Conservation (phyloP, 2,329 filamentous ascomycete genomes). For the Diaporthe sp. region DNA sequence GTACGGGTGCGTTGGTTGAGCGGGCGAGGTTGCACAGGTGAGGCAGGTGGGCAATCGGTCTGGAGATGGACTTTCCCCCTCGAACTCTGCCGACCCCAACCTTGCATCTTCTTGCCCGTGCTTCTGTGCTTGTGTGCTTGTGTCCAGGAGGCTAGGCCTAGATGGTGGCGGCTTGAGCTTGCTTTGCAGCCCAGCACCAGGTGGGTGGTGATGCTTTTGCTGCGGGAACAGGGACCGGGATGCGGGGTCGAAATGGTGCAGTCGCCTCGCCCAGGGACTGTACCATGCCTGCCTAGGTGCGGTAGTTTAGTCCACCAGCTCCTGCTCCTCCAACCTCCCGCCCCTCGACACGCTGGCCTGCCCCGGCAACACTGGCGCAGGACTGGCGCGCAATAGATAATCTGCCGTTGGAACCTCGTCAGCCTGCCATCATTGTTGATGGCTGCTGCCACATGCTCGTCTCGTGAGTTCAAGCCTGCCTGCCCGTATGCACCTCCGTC, state of each 20-base stretch:
- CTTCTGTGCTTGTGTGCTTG: slow-evolving; percentile 15
- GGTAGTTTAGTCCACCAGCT: background rate
- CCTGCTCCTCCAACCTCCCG: background rate
- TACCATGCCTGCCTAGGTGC: slow-evolving; percentile 3
- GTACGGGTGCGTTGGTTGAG: background rate
- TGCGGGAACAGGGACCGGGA: slow-evolving; percentile 32
- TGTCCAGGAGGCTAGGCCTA: slow-evolving; percentile 23
- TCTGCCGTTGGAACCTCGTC: background rate
- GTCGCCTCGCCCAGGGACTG: background rate
- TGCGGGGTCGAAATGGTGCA: slow-evolving; percentile 12
- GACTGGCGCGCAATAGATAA: background rate
- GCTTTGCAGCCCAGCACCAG: slow-evolving; percentile 16
- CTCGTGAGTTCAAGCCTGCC: background rate
- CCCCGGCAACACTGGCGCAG: background rate
- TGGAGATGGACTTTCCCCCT: slow-evolving; percentile 24
- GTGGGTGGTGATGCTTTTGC: slow-evolving; percentile 22
- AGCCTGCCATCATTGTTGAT: background rate
- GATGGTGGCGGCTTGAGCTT: slow-evolving; percentile 28
- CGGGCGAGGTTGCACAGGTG: slow-evolving; percentile 24
- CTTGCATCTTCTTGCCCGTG: slow-evolving; percentile 22
- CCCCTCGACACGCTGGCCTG: background rate
- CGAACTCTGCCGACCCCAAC: slow-evolving; percentile 22
- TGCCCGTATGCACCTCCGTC: background rate
- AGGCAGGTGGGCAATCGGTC: slow-evolving; percentile 19
- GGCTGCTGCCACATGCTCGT: background rate